Conservation (phyloP, 2,329 filamentous ascomycete genomes). For the Trichoderma semiorbis region DNA sequence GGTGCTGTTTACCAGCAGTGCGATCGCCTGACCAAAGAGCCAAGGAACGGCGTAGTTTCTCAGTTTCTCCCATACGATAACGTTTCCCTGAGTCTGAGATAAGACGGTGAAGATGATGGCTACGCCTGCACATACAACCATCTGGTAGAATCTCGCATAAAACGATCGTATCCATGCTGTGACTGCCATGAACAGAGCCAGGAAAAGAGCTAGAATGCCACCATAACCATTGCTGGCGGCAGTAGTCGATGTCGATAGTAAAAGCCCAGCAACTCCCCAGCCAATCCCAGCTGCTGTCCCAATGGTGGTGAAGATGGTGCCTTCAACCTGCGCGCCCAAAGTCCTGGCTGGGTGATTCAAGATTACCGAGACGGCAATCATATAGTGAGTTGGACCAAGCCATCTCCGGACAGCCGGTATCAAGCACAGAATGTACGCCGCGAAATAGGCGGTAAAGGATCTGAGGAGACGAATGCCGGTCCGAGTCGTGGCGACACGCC, state of each 20-base stretch:
- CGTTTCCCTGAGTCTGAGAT: constrained; percentile 42
- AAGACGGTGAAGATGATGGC: constrained; percentile 53
- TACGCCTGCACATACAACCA: constrained; percentile 53
- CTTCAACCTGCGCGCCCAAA: constrained; percentile 56
- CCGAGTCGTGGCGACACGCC: constrained; percentile 44
- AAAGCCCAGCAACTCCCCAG: constrained; percentile 53
- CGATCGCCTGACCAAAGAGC: constrained; percentile 52
- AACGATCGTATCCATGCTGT: constrained; percentile 53
- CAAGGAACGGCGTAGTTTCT: constrained; percentile 54
- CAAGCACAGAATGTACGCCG: constrained; percentile 54
- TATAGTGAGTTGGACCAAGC: constrained; percentile 53
- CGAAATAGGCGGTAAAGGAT: constrained; percentile 54
- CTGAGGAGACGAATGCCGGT: constrained; percentile 51
- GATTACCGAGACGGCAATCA: constrained; percentile 55
- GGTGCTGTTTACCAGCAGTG: constrained; percentile 45
- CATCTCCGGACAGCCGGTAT: constrained; percentile 45
- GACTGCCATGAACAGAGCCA: constrained; percentile 49
- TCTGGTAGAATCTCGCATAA: constrained; percentile 54
- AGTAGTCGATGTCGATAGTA: constrained; percentile 50
- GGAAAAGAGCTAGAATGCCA: constrained; percentile 53
- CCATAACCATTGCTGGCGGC: constrained; percentile 48
- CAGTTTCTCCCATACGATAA: constrained; percentile 49
- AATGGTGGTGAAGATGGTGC: constrained; percentile 49
- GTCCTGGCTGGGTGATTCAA: constrained; percentile 56
- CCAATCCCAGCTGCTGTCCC: constrained; percentile 53